Evolutionary conservation across 176 grass and related monocot species (phyloP), one percentile per base, ranked within the genome.

Genomic region (Luzula sylvatica): DNA sequence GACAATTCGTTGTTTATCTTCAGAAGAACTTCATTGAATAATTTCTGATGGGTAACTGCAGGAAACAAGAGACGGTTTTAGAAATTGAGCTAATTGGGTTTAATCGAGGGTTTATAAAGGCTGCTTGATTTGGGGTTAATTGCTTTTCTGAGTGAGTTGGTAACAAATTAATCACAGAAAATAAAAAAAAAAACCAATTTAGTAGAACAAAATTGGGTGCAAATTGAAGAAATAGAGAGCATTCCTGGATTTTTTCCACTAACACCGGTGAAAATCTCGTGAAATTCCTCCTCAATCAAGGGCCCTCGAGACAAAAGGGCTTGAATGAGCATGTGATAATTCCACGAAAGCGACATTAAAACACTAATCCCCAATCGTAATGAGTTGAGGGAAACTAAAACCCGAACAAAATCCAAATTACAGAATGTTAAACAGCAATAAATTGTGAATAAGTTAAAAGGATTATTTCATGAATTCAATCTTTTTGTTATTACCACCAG

Each of bases 1-100:
- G 72, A 41, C 2, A 96, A 71, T 4, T 81, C 81, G 40, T 86
- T 81, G 23, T 96, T 96, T 61, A 89, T 80, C 46, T 79, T 86
- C 26, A 82, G 71, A 70, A 89, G 74, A 20, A 49, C 71, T 24
- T 89, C 74, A 9, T 85, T 82, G 60, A 96, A 79, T 28, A 77
- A 13, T 8, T 76, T 60, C 72, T 61, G 64, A 55, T 86, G 26
- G 46, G 30, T 68, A 2, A 50, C 85, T 89, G 68, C 59, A 63
- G 32, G 15, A 40, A 20, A 79, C 50, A 41, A 52, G 56, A 46
- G 5, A 7, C 38, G 61, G 38, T 21, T 42, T 60, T 48, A 69
- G n/a, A 55, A 23, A 18, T 47, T 56, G 8, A 14, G 15, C 59
- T 24, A 42, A 1, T 21, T 56, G 20, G 12, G 16, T 15, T 35